Evolutionary conservation across 371 early-diverging fungal species (phyloP), one percentile per base, ranked within the genome.

Genomic region (Phascolomyces articulosus): DNA sequence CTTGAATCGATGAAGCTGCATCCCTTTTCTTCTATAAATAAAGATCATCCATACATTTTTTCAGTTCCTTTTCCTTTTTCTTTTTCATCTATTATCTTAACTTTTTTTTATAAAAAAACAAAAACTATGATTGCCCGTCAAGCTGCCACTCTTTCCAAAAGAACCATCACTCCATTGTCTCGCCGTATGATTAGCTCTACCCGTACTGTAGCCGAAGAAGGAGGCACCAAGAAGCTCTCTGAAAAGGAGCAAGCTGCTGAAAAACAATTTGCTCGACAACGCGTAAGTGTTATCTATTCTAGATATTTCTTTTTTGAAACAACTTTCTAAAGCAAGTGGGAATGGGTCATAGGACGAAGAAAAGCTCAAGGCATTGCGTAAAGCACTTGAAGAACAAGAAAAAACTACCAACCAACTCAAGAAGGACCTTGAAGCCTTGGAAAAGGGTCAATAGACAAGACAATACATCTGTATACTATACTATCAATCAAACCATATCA

Each of bases 231-330:
- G 26, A 38, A 40, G 11, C 63, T 78, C 53, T 55, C 63, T 24
- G 67, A 71, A 26, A 75, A 72, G 70, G 78, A 76, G 56, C 70
- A 67, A 61, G 78, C 78, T 40, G 57, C 55, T 34, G 81, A 80
- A 59, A 71, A 74, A 41, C 71, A 74, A 60, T 80, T 74, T 64
- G 76, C 67, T 58, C 76, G 75, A 18, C 24, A 65, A 51, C 76
- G 78, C 61, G 81, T 80, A 65, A 65, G 67, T 55, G 4, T 6
- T 41, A 3, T 44, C n/a, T 44, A 7, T 44, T n/a, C 16, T 44
- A n/a, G 8, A 13, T 44, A 7, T 7, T n/a, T 9, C 13, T 3
- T 41, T 4, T n/a, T n/a, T n/a, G n/a, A n/a, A n/a, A n/a, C n/a
- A n/a, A n/a, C n/a, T n/a, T n/a, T n/a, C n/a, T n/a, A n/a, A n/a